A percentile compares a stretch with the other conserved stretches of the same genome.
Evolutionary conservation across 31 red algal species (phyloP).

Genomic region (Odonthalia washingtoniensis): DNA sequence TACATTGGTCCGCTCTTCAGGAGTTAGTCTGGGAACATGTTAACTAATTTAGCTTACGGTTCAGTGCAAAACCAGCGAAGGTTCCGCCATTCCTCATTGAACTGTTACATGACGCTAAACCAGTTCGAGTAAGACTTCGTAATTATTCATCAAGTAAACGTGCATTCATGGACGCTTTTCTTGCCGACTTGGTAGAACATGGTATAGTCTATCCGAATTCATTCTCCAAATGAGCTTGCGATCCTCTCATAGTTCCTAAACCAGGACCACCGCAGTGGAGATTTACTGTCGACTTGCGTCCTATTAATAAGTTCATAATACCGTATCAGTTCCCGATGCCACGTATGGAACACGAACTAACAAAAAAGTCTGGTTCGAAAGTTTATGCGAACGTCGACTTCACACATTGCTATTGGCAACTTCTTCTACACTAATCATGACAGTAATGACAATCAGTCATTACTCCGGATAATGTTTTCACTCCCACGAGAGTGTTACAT

Average conservation of each 20-base stretch:
- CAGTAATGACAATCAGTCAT: background rate
- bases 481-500: too few species aligned
- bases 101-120: background rate
- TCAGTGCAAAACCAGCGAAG: background rate
- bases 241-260: background rate
- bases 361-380: background rate
- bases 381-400: background rate
- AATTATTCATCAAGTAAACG: background rate
- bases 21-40: too few species aligned
- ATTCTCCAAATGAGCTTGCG: background rate
- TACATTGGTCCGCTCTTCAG: too few species aligned
- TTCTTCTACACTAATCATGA: background rate
- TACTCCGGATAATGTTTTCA: too few species aligned
- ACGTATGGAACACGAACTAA: background rate
- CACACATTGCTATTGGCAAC: background rate
- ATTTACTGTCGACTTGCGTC: background rate
- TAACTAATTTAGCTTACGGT: background rate
- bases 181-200: background rate
- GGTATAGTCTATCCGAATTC: background rate
- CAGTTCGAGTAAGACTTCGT: background rate
- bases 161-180: background rate
- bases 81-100: background rate
- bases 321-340: slow-evolving; percentile 7
- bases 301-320: background rate
- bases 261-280: background rate